Base-by-base conservation (phyloP, 306 rosid genomes). In the Ochetophila trinervis region DNA sequence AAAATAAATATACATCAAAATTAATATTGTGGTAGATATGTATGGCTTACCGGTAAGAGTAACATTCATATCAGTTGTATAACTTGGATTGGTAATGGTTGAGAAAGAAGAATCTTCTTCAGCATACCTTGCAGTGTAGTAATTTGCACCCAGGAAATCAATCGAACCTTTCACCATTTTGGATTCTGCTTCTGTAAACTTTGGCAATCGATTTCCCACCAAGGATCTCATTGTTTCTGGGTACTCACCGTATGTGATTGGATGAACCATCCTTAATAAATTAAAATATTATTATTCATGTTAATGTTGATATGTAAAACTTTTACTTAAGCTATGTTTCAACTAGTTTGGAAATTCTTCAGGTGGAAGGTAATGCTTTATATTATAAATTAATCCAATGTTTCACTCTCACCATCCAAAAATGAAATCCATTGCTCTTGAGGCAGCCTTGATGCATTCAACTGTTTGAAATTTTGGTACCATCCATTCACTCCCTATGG, bases 131-230 rank as follows among this genome's bases (percentile, higher is more conserved):
- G 82, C 62, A 24, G 83, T 76, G 70, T 84, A 86, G 64, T 89
- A 86, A 75, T 89, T 86, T 10, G 86, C 65, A 7, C 89, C 91
- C 60, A 86, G 72, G 76, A 86, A 89, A 79, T 89, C 94, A n/a
- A 21, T 17, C 8, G 88, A 76, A 3, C 79, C 79, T 49, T 79
- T 75, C 0, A 86, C 17, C 1, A 37, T 48, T 56, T 54, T 53
- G 4, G 79, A 51, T 71, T 89, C 63, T 1, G 40, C 44, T 49
- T 27, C 34, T 5, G 84, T 79, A 65, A 86, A 86, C 67, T 69
- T 86, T 0, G 88, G 96, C 8, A 86, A 66, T 57, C 93, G 76
- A 5, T 73, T 2, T 19, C 88, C 90, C 8, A 80, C 82, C 2
- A 10, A 22, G 23, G 76, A 57, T 47, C 37, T 74, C 87, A 86